phyloP scores from a whole-genome alignment of 352 stramenopile species.

The Phytophthora megakarya region DNA sequence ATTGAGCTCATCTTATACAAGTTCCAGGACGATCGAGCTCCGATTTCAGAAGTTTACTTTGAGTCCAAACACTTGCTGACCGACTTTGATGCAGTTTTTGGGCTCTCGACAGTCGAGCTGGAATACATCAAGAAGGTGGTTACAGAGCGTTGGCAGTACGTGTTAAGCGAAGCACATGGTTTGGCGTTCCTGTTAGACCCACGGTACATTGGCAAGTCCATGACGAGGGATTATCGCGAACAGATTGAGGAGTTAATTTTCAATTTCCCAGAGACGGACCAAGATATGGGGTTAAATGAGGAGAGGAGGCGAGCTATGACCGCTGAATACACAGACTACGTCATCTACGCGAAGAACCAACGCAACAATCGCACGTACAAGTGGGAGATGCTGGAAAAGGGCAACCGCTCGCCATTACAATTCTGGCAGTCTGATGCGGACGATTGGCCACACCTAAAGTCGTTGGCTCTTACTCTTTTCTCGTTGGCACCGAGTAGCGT shows the following conservation, averaged over 20 bases:
- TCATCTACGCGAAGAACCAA: slow-evolving; percentile 85
- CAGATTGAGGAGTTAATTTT: slow-evolving; percentile 87
- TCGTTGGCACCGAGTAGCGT: slow-evolving; percentile 78
- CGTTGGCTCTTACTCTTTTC: slow-evolving; percentile 76
- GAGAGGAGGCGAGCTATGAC: slow-evolving; percentile 72
- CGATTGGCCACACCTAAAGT: slow-evolving; percentile 81
- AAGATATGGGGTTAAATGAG: slow-evolving; percentile 67
- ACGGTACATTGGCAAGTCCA: slow-evolving; percentile 83
- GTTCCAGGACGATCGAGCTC: slow-evolving; percentile 79
- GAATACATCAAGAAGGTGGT: slow-evolving; percentile 88
- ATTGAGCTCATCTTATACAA: slow-evolving; percentile 86
- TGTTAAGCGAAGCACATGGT: slow-evolving; percentile 75
- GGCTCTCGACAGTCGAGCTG: slow-evolving; percentile 64
- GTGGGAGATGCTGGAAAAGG: slow-evolving; percentile 87
- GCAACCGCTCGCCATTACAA: slow-evolving; percentile 72
- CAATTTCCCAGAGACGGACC: slow-evolving; percentile 74
- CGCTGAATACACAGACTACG: slow-evolving; percentile 79
- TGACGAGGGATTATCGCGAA: slow-evolving; percentile 82
- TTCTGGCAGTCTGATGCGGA: slow-evolving; percentile 82
- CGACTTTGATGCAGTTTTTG: slow-evolving; percentile 79
- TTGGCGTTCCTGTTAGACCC: slow-evolving; percentile 78
- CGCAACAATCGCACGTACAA: slow-evolving; percentile 81
- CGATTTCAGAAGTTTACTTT: slow-evolving; percentile 86
- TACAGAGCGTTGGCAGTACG: slow-evolving; percentile 74
- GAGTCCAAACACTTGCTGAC: slow-evolving; percentile 79